Evolutionary conservation across 1,139 yeast genomes (phyloP), one percentile per base, ranked within the genome.

Genomic region (Geotrichum australiense): DNA sequence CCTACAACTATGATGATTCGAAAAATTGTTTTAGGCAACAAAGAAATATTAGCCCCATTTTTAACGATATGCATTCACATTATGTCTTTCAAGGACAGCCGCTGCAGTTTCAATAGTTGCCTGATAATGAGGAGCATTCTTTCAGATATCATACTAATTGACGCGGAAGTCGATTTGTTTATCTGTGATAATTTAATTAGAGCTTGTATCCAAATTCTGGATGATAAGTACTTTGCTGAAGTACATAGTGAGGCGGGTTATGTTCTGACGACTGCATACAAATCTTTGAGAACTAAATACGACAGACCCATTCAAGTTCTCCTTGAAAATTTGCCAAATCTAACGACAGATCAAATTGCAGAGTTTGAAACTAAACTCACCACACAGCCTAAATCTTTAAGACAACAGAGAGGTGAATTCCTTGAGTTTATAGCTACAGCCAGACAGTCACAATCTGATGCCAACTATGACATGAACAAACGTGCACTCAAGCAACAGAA

Each of bases 241-340:
- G 84, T 93, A 0, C 94, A 87, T 53, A 75, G 82, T 19, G 98
- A 91, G 60, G 95, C 94, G 0, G 91, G 94, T 6, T 80, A 84
- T 48, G 85, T 94, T 1, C 71, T 89, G 47, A 83, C 96, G 0
- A 76, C 83, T 1, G 67, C 89, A 39, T 89, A 87, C 59, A 75
- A 87, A 54, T 75, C 81, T 3, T 68, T 85, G 53, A 71, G 93
- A 49, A 70, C 77, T 4, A 78, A 80, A 49, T 68, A 68, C 43
- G 61, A 63, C 34, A 64, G 65, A 42, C 71, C 71, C 15, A 60
- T 66, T 36, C 64, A 64, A 26, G 50, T 64, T 42, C 55, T 66
- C 39, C 54, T 54, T 24, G 62, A 61, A 34, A 50, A 70, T 32
- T 48, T 61, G 7, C 70, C 75, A 15, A 60, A 61, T 35, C 19